These are phyloP conservation scores for Trametes hirsuta DNA, from an alignment of 1,284 basidiomycete genomes.

Conservation along the genomic window DNA sequence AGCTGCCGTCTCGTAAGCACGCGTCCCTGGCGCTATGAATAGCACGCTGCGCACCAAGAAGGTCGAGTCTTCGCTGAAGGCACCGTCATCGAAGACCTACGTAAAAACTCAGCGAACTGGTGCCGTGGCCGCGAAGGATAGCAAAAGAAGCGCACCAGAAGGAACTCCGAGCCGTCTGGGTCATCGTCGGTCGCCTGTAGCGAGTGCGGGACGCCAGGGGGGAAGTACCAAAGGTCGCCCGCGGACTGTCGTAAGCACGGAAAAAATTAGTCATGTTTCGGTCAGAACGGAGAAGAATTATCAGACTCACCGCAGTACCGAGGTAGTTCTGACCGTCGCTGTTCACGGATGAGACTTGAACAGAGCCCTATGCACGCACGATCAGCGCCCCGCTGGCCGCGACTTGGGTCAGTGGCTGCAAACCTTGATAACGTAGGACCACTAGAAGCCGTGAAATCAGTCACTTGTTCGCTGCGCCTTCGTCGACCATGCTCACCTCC, in stretches of 20 bases:
- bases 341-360: slow-evolving; percentile 65
- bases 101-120: not conserved
- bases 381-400: slow-evolving; percentile 7
- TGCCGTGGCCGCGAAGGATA: not conserved
- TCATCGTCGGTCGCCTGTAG: slow-evolving; percentile 64
- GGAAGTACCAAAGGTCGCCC: slow-evolving; percentile 65
- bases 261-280: not conserved
- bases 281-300: not conserved
- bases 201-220: slow-evolving; percentile 51
- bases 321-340: slow-evolving; percentile 64
- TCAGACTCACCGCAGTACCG: slow-evolving; percentile 43
- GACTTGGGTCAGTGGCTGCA: slow-evolving; percentile 6
- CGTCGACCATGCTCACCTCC: slow-evolving; percentile 47
- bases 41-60: slow-evolving; percentile 36
- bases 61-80: slow-evolving; percentile 46
- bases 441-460: slow-evolving; percentile 40
- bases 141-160: slow-evolving; percentile 53
- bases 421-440: slow-evolving; percentile 68
- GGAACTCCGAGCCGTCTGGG: slow-evolving; percentile 68
- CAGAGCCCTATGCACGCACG: slow-evolving; percentile 47
- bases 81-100: slow-evolving; percentile 43
- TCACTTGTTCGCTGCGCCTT: not conserved
- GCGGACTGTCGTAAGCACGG: slow-evolving; percentile 28
- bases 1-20: slow-evolving; percentile 23
- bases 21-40: slow-evolving; percentile 1